Evolutionary conservation across 345 rosid species (phyloP), one percentile per base, ranked within the genome.

Genomic region (Moricandia arvensis): DNA sequence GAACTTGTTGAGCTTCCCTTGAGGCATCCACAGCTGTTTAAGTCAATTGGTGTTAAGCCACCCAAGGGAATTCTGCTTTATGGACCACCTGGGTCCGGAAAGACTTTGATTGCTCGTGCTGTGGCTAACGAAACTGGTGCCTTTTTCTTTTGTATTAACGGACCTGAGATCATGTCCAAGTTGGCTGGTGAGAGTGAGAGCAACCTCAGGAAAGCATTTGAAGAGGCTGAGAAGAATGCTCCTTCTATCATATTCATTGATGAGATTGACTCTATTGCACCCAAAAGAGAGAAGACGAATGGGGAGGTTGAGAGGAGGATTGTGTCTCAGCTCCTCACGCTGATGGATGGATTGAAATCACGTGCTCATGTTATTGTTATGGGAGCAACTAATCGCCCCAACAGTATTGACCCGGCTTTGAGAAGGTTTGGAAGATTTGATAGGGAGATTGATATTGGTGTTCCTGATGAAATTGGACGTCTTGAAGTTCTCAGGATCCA

Each of bases 131-230:
- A 94, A 82, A 94, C 98, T 0, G 97, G 98, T 75, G 98, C 97
- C 70, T 94, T 94, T 80, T 94, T 94, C 85, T 94, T 94, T 79
- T 89, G 94, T 73, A 94, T 94, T 54, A 91, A 94, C 62, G 98
- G 98, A 45, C 98, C 96, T 0, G 96, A 93, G 79, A 94, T 91
- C 78, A 94, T 91, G 98, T 94, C 97, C 9, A 94, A 91, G 63
- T 70, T 94, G 86, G 98, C 98, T 30, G 97, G 98, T 11, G 98
- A 94, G 87, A 94, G 98, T 83, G 98, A 94, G 83, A 94, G 97
- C 86, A 92, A 94, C 82, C 96, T 94, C 43, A 85, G 98, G 81
- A 94, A 94, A 80, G 98, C 98, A 5, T 94, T 94, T 30, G 97
- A 94, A 87, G 97, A 91, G 83, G 97, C 97, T 2, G 98, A 94